Evolutionary conservation across 1,139 yeast genomes (phyloP).

Genomic region (Candida sp.): DNA sequence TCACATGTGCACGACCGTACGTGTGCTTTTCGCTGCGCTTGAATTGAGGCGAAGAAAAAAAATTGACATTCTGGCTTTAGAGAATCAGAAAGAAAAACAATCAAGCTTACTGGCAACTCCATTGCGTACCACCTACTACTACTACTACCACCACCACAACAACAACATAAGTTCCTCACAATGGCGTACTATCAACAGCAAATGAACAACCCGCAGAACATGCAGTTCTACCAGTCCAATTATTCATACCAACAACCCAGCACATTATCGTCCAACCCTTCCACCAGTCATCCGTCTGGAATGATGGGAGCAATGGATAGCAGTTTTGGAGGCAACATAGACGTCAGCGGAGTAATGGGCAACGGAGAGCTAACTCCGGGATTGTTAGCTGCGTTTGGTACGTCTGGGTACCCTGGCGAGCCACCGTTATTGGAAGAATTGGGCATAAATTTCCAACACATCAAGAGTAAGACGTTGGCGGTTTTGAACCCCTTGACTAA

Average conservation of each 20-base stretch:
- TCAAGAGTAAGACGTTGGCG: constrained; percentile 81
- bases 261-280: constrained; percentile 14
- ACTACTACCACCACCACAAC: too few species aligned
- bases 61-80: not conserved
- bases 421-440: constrained; percentile 91
- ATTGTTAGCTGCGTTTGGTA: constrained; percentile 88
- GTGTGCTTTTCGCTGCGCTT: not conserved
- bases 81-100: too few species aligned
- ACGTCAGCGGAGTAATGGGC: constrained; percentile 54
- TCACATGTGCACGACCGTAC: not conserved
- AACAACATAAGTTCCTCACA: not conserved
- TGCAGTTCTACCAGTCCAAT: constrained; percentile 51
- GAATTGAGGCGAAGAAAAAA: not conserved
- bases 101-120: too few species aligned
- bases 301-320: constrained; percentile 44
- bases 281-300: constrained; percentile 6
- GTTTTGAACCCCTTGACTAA: constrained; percentile 80
- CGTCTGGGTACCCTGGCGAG: constrained; percentile 93
- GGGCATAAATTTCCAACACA: constrained; percentile 92
- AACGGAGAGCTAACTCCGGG: constrained; percentile 72
- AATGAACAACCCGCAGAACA: constrained; percentile 38
- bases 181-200: constrained; percentile 49
- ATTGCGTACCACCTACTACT: too few species aligned
- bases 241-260: constrained; percentile 33
- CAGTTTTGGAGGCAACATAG: constrained; percentile 39